A percentile compares a stretch with the other conserved stretches of the same genome.
These are phyloP conservation scores for Paraurostyla sp. DNA, from an alignment of 73 alveolate species.

Conservation along the genomic window DNA sequence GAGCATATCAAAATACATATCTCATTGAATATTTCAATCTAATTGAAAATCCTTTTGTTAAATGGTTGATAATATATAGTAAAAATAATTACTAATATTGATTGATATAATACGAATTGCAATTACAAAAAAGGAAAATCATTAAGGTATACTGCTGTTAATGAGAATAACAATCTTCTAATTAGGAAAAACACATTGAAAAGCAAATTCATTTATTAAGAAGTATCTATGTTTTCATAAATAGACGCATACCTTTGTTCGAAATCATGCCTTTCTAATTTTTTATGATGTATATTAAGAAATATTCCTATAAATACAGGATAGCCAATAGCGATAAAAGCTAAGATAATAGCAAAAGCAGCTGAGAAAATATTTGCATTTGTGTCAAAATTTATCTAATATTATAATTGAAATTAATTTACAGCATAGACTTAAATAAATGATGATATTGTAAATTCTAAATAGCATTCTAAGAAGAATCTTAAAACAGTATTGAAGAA, in stretches of 20 bases:
- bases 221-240: neutral
- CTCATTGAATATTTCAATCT: neutral
- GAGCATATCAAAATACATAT: neutral
- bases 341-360: neutral
- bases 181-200: neutral
- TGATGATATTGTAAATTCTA: neutral
- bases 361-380: neutral
- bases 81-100: neutral
- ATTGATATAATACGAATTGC: neutral
- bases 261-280: neutral
- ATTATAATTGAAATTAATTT: too few relatives aligned
- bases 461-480: constrained; percentile 10
- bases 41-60: neutral
- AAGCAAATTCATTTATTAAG: neutral
- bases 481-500: neutral
- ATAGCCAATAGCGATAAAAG: neutral
- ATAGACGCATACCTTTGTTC: neutral
- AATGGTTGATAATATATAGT: neutral
- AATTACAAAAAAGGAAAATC: neutral
- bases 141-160: neutral
- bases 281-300: neutral
- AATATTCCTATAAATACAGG: neutral
- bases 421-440: neutral
- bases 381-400: neutral
- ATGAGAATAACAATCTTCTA: neutral